Conservation (phyloP, 148 eudicot species). For the Amaranthus cruentus region DNA sequence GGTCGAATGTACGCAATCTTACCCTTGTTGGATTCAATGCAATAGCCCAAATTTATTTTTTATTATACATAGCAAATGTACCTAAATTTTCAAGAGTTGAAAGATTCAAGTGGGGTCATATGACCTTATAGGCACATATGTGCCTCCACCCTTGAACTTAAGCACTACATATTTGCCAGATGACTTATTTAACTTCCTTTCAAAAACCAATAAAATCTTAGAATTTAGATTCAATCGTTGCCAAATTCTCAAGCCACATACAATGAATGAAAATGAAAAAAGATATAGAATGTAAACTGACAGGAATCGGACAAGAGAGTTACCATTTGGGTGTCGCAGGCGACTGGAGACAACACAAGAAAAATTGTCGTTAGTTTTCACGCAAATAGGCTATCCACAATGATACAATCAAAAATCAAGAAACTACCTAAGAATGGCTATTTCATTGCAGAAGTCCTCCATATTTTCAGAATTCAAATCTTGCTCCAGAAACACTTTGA, state of each 20-base stretch:
- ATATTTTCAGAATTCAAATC: slow-evolving; percentile 94
- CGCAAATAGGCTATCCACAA: background rate
- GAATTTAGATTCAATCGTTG: background rate
- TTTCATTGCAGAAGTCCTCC: slow-evolving; percentile 98
- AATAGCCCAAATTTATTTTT: too few relatives aligned
- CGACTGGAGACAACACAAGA: slow-evolving; percentile 55
- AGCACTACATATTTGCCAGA: background rate
- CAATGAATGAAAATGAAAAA: background rate
- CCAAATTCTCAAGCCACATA: background rate
- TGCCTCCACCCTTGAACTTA: background rate
- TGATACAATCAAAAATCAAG: background rate
- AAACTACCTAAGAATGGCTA: slow-evolving; percentile 80
- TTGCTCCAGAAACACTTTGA: slow-evolving; percentile 95
- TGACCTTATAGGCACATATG: too few relatives aligned
- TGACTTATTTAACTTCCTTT: background rate
- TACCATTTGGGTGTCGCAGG: slow-evolving; percentile 99
- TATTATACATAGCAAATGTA: too few relatives aligned
- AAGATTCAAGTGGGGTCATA: too few relatives aligned
- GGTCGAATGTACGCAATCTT: too few relatives aligned
- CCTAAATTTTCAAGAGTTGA: too few relatives aligned
- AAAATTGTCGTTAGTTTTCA: slow-evolving; percentile 29
- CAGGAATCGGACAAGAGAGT: slow-evolving; percentile 21
- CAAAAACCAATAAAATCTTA: too few relatives aligned
- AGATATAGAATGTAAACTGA: background rate
- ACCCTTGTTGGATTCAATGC: too few relatives aligned